Evolutionary conservation across 2,329 filamentous ascomycete genomes (phyloP), one percentile per base, ranked within the genome.

Genomic region (Xylariaceae sp.): DNA sequence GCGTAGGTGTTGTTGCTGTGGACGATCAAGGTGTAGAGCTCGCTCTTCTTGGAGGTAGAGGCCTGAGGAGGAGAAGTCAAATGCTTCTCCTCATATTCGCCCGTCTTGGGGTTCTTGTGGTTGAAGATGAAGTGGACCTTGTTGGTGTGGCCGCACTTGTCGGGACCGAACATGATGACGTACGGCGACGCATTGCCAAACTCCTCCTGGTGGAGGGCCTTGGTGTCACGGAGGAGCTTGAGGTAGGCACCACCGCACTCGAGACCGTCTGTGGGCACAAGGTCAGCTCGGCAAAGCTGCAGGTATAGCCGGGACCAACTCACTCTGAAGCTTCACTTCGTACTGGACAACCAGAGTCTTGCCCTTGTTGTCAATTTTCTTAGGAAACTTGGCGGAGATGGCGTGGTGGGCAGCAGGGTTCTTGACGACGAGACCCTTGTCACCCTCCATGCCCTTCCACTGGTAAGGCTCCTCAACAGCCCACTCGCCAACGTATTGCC

Each of bases 101-200:
- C 90, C 29, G 88, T 95, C 84, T 94, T 95, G 60, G 92, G 92
- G 79, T 96, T 98, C 85, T 96, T 98, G 83, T 98, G 92, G 68
- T 93, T 92, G 80, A 98, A 94, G 65, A 98, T 98, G 71, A 98
- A 94, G 66, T 79, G 75, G 33, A 93, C 85, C 83, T 96, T 96
- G 82, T 98, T 98, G 65, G 87, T 96, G 61, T 87, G 77, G 64
- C 92, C 92, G 63, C 92, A 98, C 82, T 96, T 96, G 74, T 98
- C 92, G 53, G 92, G 92, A 50, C 92, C 92, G 61, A 98, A 98
- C 92, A 98, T 98, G 75, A 98, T 94, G 51, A 98, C 85, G 60
- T 98, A 98, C 31, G 92, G 92, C 27, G 90, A 94, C 42, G 83
- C 79, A 68, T 98, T 96, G 63, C 85, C 87, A 73, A 98, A 98